Base-by-base conservation (phyloP, 768 basidiomycete genomes). In the Lentinula edodes region DNA sequence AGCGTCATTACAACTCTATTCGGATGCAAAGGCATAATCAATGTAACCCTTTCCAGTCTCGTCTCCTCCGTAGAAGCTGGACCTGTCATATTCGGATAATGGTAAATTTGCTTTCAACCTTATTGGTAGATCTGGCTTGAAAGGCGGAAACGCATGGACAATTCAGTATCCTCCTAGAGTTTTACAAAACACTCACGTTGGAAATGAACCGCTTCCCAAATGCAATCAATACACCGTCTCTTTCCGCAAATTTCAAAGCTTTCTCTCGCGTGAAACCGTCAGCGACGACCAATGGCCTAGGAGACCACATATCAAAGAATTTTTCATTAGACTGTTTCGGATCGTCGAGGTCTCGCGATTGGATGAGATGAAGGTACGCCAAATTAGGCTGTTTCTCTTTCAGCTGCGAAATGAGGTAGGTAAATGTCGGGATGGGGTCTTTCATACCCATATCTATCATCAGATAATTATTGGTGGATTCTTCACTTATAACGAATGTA, bases 341-440 rank as follows among this genome's bases (percentile, higher is more conserved):
- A 39, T 67, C 64, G 5, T 63, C 58, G 54, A 46, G 39, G 45
- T 56, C 54, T 5, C 68, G 67, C 7, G 77, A 66, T 61, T 80
- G 74, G 35, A 73, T 65, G 32, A 75, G 58, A 63, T 81, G 80
- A 5, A 82, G 58, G 69, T 82, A 83, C 5, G 80, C 80, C n/a
- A 82, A 66, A 18, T 72, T 64, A 13, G 75, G 75, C 53, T 70
- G 65, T 18, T 18, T 63, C 16, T 74, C 48, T 64, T 79, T 75
- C 13, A 83, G 61, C 69, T 63, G 43, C 75, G 81, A 60, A 5
- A 78, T 73, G 16, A 83, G 61, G 68, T 81, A 74, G 0, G 69
- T 58, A 71, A 78, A 84, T 1, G 75, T 77, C 0, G 79, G 79
- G n/a, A 72, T 67, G 0, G 79, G 80, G 51, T 81, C 73, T 2